These are phyloP conservation scores for Acanthamoeba castellanii DNA, from an alignment of 208 protist genomes.

Conservation along the genomic window DNA sequence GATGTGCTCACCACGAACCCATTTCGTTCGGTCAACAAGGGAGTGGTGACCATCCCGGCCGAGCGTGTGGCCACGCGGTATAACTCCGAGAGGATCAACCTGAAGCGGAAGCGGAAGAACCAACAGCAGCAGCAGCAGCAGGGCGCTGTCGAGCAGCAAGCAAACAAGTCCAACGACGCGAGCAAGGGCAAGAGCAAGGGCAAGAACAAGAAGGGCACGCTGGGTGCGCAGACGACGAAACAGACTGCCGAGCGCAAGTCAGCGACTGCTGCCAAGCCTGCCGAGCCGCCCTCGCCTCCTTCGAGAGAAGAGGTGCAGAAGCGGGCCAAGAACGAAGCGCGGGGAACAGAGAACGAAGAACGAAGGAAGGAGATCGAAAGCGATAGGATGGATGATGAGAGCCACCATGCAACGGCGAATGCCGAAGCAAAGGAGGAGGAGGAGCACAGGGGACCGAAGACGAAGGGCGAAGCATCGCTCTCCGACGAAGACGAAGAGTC, in stretches of 20 bases:
- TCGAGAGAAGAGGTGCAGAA: not conserved
- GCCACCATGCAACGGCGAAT: not conserved
- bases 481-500: not conserved
- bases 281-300: not conserved
- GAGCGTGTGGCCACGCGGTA: not conserved
- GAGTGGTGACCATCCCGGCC: slow-evolving; percentile 20
- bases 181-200: not conserved
- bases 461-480: no score
- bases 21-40: not conserved
- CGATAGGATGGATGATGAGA: not conserved
- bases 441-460: not conserved
- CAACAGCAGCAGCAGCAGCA: not conserved
- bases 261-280: no score
- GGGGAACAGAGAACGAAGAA: not conserved
- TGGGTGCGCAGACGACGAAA: not conserved
- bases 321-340: not conserved
- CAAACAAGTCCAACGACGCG: not conserved
- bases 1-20: no score
- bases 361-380: not conserved
- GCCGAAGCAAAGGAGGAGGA: not conserved
- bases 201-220: not conserved
- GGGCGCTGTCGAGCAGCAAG: not conserved
- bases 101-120: not conserved
- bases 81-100: not conserved
- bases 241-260: no score